A percentile compares a stretch with the other conserved stretches of the same genome.
These are phyloP conservation scores for Asparagopsis taxiformis DNA, from an alignment of 31 red algal genomes.

Conservation along the genomic window DNA sequence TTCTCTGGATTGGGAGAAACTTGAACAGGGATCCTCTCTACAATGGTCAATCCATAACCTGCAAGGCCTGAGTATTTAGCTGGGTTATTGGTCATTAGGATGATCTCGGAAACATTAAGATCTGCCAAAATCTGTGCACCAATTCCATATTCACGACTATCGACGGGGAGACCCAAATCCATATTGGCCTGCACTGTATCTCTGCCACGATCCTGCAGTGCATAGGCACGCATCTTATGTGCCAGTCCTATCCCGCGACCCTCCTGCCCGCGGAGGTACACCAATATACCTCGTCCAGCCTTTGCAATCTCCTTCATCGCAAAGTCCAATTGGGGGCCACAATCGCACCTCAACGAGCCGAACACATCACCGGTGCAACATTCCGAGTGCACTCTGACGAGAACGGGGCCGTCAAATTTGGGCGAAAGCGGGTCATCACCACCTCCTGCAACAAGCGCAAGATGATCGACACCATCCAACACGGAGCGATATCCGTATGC, in stretches of 20 bases:
- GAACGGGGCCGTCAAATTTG: constrained; percentile 73
- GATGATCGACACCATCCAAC: constrained; percentile 89
- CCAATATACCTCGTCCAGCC: constrained; percentile 78
- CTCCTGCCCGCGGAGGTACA: constrained; percentile 98
- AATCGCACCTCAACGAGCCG: constrained; percentile 97
- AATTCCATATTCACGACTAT: constrained; percentile 96
- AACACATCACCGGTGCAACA: constrained; percentile 99
- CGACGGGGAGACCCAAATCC: constrained; percentile 93
- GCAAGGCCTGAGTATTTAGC: constrained; percentile 90
- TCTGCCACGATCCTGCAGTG: constrained; percentile 89
- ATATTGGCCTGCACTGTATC: constrained; percentile 98
- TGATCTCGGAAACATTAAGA: constrained; percentile 80
- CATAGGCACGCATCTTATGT: constrained; percentile 97
- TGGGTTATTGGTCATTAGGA: constrained; percentile 99
- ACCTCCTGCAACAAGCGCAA: constrained; percentile 89
- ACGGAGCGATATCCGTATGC: constrained; percentile 75
- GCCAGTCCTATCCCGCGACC: constrained; percentile 96
- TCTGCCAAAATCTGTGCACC: constrained; percentile 95
- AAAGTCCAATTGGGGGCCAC: constrained; percentile 89
- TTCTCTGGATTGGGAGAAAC: constrained; percentile 84
- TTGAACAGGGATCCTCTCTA: constrained; percentile 81
- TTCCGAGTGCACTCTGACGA: constrained; percentile 98
- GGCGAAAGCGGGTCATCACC: constrained; percentile 22
- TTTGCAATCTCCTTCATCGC: constrained; percentile 82
- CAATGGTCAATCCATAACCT: constrained; percentile 85